These are phyloP conservation scores for Trypanosoma congolense DNA, from an alignment of 208 protist species.

Conservation along the genomic window DNA sequence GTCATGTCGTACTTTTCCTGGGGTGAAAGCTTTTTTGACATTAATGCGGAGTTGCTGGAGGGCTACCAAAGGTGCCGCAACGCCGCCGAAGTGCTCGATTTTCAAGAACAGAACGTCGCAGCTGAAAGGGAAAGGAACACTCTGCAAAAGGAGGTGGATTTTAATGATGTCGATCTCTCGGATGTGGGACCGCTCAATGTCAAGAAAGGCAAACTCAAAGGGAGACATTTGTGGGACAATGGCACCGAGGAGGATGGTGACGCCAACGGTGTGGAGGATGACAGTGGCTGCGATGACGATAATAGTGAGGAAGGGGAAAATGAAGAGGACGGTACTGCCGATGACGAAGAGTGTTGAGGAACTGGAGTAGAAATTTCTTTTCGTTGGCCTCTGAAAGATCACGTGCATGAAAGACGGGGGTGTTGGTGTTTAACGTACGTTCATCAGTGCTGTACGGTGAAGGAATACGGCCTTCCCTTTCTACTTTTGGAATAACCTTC, in stretches of 20 bases:
- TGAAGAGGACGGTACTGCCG: conserved; percentile 10
- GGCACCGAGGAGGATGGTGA: not conserved
- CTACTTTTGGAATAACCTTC: too few species aligned
- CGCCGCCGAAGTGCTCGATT: conserved; percentile 50
- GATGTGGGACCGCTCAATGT: conserved; percentile 48
- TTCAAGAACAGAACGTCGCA: conserved; percentile 60
- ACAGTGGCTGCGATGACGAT: conserved; percentile 22
- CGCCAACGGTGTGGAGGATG: conserved; percentile 24
- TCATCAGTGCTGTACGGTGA: too few species aligned
- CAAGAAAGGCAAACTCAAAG: conserved; percentile 43
- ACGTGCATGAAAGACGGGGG: too few species aligned
- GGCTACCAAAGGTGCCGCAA: conserved; percentile 58
- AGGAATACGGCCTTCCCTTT: too few species aligned
- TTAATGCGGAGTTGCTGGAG: conserved; percentile 94
- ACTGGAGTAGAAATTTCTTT: too few species aligned
- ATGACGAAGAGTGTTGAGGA: conserved; percentile 1
- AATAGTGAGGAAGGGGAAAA: conserved; percentile 11
- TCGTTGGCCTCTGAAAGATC: too few species aligned
- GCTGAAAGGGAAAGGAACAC: conserved; percentile 32
- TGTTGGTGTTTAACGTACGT: too few species aligned
- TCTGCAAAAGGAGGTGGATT: conserved; percentile 40
- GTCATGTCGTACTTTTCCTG: conserved; percentile 96
- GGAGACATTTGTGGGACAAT: conserved; percentile 14
- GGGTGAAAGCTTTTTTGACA: conserved; percentile 94
- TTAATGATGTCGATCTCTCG: conserved; percentile 49